These are phyloP conservation scores for Barnettozyma sucrosica DNA, from an alignment of 805 yeast species.

Conservation along the genomic window DNA sequence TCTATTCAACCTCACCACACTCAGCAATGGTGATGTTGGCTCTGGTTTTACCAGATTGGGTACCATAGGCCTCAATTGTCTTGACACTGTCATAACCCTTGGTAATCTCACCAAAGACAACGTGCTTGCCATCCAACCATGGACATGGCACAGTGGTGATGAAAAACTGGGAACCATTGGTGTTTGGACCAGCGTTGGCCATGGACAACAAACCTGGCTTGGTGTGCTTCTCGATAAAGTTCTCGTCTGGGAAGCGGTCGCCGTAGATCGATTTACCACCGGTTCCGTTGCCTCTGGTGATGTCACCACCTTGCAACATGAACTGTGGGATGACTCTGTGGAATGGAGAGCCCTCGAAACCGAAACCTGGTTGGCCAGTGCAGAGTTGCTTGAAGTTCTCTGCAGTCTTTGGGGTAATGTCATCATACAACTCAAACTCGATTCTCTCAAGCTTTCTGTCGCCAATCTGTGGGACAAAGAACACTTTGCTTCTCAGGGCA, in stretches of 20 bases:
- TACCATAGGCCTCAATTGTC: slow-evolving; percentile 77
- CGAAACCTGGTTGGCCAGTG: slow-evolving; percentile 96
- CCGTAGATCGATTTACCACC: slow-evolving; percentile 95
- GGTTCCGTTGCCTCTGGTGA: slow-evolving; percentile 90
- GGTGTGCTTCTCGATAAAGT: slow-evolving; percentile 68
- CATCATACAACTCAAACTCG: slow-evolving; percentile 29
- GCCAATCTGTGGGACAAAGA: slow-evolving; percentile 49
- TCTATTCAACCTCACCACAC: slow-evolving; percentile 33
- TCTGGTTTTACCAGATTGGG: slow-evolving; percentile 65
- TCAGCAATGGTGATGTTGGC: slow-evolving; percentile 59
- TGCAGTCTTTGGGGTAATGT: slow-evolving; percentile 85
- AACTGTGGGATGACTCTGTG: slow-evolving; percentile 97
- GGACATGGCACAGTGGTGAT: slow-evolving; percentile 84
- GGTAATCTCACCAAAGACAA: slow-evolving; percentile 87
- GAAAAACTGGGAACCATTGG: slow-evolving; percentile 97
- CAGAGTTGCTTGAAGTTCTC: slow-evolving; percentile 93
- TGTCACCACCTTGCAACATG: slow-evolving; percentile 98
- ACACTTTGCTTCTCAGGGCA: slow-evolving; percentile 43
- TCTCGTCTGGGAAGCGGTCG: slow-evolving; percentile 71
- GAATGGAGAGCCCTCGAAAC: slow-evolving; percentile 85
- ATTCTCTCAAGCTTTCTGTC: slow-evolving; percentile 42
- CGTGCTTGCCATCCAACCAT: slow-evolving; percentile 93
- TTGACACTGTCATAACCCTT: slow-evolving; percentile 84
- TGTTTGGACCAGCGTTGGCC: slow-evolving; percentile 98
- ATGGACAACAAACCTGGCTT: slow-evolving; percentile 82